Conservation (phyloP, 352 stramenopile genomes). For the Plasmopara halstedii region DNA sequence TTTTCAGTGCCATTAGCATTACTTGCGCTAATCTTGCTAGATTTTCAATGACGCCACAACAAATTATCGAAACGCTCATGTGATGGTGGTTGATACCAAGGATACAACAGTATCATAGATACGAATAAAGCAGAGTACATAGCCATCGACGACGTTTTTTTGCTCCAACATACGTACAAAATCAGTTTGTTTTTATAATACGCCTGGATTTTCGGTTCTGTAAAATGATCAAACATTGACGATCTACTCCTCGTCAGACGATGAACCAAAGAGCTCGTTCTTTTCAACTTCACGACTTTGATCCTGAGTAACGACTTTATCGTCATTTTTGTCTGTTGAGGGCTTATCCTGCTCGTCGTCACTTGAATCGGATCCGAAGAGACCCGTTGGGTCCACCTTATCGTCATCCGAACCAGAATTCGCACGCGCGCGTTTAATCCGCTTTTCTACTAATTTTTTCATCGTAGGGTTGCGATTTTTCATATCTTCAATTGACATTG, state of each 20-base stretch:
- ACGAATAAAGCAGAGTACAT: no score
- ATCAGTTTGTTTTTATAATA: slow-evolving; percentile 1
- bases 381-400: slow-evolving; percentile 43
- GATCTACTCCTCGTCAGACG: slow-evolving; percentile 67
- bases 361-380: slow-evolving; percentile 84
- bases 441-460: slow-evolving; percentile 82
- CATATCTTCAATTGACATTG: slow-evolving; percentile 86
- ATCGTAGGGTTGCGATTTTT: slow-evolving; percentile 84
- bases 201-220: slow-evolving; percentile 19
- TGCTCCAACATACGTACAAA: background rate
- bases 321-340: slow-evolving; percentile 9
- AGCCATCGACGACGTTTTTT: background rate
- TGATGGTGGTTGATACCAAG: no score
- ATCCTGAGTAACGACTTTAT: slow-evolving; percentile 14
- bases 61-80: no score
- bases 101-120: no score
- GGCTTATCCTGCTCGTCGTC: slow-evolving; percentile 44
- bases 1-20: background rate
- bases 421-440: slow-evolving; percentile 56
- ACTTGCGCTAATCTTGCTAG: background rate
- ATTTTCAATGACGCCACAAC: background rate
- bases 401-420: slow-evolving; percentile 58
- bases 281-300: slow-evolving; percentile 49
- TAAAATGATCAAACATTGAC: background rate
- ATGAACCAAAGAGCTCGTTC: slow-evolving; percentile 81